Evolutionary conservation across 73 alveolate species (phyloP), one percentile per base, ranked within the genome.

Genomic region (Blepharisma stoltei): DNA sequence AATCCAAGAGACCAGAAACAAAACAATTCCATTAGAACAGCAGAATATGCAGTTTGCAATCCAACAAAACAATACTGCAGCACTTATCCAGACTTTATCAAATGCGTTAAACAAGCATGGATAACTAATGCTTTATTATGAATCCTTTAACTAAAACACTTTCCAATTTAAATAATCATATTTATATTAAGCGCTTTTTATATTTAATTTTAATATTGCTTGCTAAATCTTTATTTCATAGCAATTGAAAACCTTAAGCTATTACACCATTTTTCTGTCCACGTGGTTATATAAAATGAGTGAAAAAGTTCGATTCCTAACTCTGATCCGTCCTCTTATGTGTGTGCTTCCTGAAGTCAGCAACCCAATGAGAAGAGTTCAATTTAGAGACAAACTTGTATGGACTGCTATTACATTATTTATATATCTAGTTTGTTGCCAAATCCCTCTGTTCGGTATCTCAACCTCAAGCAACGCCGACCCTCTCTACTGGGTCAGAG

Each of bases 401-500:
- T 97, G 99, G 99, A 97, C 99, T 23, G 96, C 98, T 46, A 94
- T 96, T 68, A 96, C 97, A 32, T 93, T 97, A 70, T 94, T 97
- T 85, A 94, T 97, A 78, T 97, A 90, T 91, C 88, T 97, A 83
- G 97, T 97, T 52, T 97, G 99, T 88, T 95, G 98, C 81, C 98
- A 97, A 91, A 96, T 97, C 73, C 99, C 99, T 27, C 95, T 97
- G 73, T 97, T 95, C 84, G 99, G 99, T 67, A 94, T 97, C 45
- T 54, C 71, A 43, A 78, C 90, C 21, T 78, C 82, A 54, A 78
- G 78, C 65, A 76, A 80, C 38, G 23, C 67, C 2, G 79, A 69
- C 38, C 79, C 79, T 43, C 27, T 69, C 11, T 69, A 69, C 60
- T 69, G 79, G 82, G 55, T 73, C 73, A 93, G 99, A 95, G 99